Base-by-base conservation (phyloP, 495 filamentous ascomycete genomes). In the Cercophora samala region DNA sequence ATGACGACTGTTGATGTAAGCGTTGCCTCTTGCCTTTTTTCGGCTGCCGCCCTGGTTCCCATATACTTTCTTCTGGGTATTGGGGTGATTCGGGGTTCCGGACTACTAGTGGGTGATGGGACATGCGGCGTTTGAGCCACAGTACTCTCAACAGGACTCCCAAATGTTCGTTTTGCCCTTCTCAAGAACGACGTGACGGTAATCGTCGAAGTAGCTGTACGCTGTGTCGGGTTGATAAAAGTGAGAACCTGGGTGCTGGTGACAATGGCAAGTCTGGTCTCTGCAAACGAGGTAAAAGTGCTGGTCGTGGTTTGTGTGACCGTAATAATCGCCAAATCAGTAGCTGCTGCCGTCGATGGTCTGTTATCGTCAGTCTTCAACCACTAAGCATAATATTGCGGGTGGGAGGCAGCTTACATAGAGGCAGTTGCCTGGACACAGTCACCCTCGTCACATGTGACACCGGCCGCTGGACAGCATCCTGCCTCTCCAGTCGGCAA, bases 131-230 rank as follows among this genome's bases (percentile, higher is more conserved):
- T 21, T 21, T 42, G 18, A 13, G n/a, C 9, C 3, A 26, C 15
- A 18, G 26, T 62, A 21, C 46, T 24, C n/a, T 5, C 5, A 18
- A 46, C 19, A 13, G 32, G 18, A 9, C 25, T 19, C 23, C 22
- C 58, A 60, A 60, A 60, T 2, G 60, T 62, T 46, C 60, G 29
- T 23, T 22, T 62, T 21, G 60, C 60, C 19, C 29, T 62, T 21
- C 29, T 37, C 9, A 62, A 46, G 29, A 37, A 62, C 4, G 60
- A 62, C 3, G 29, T 62, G 26, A 62, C 25, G 17, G 32, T 62
- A 42, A 62, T n/a, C 4, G 60, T 62, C 26, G 60, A 62, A 18
- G 60, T 62, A 9, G 29, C 13, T 22, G 60, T 62, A 19, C 32
- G 60, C 11, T 29, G 25, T 17, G 26, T 21, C 18, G 60, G 60